phyloP scores from a whole-genome alignment of 345 rosid species.

The Dovyalis caffra region DNA sequence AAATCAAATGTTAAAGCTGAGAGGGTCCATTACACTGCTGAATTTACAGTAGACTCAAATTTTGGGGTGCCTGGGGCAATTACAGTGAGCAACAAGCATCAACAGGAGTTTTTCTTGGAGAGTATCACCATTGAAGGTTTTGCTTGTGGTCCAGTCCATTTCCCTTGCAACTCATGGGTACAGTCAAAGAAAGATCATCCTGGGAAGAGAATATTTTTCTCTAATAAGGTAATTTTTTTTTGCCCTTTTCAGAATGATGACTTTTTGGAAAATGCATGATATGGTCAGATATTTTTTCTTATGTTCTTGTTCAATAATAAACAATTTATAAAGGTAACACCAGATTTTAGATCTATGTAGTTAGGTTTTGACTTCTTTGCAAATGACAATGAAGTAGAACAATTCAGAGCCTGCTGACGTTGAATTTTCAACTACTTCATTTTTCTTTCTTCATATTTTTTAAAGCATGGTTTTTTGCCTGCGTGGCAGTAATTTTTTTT shows the following conservation, averaged over 20 bases:
- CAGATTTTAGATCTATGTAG: neutral
- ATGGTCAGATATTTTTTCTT: neutral
- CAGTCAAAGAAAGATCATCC: conserved; percentile 71
- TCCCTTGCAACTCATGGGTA: conserved; percentile 96
- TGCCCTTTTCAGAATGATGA: conserved; percentile 4
- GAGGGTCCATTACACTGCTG: conserved; percentile 82
- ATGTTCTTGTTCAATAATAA: conserved; percentile 7
- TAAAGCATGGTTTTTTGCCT: neutral
- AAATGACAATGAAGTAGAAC: conserved; percentile 18
- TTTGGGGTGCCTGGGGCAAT: conserved; percentile 93
- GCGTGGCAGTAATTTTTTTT: neutral
- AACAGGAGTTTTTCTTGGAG: conserved; percentile 83
- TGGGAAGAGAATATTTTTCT: conserved; percentile 68
- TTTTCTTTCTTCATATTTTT: neutral
- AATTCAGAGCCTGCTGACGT: conserved; percentile 23
- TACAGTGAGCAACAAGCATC: conserved; percentile 80
- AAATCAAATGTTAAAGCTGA: conserved; percentile 72
- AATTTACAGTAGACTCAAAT: conserved; percentile 63
- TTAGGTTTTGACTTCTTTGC: conserved; percentile 8
- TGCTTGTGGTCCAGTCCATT: conserved; percentile 78
- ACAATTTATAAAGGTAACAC: conserved; percentile 19
- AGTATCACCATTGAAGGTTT: conserved; percentile 84
- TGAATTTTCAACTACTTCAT: conserved; percentile 2
- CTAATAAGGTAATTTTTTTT: conserved; percentile 57
- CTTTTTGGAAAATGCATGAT: neutral